phyloP scores from a whole-genome alignment of 306 rosid genomes.

The Vigna trinervia region DNA sequence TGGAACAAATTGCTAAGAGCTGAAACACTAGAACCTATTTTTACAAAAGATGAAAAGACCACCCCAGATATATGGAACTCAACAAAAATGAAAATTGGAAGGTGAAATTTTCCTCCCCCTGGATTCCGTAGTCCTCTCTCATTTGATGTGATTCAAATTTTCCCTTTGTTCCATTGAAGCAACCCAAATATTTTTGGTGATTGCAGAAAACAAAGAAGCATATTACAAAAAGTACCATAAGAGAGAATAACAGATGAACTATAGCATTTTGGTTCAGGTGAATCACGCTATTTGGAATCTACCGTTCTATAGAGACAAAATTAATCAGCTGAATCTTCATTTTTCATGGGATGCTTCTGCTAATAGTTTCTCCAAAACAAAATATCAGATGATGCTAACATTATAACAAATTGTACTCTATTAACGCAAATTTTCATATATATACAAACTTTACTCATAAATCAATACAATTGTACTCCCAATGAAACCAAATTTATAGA shows the following conservation, averaged over 20 bases:
- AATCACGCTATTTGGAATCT: not conserved
- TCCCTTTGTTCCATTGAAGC: constrained; percentile 1
- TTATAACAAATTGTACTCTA: not conserved
- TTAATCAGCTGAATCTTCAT: constrained; percentile 8
- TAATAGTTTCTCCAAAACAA: not conserved
- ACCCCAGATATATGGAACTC: not conserved
- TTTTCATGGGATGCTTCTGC: not conserved
- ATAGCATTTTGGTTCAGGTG: not conserved
- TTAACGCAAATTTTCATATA: not conserved
- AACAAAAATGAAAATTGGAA: not conserved
- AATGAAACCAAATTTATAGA: constrained; percentile 10
- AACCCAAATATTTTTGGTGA: not conserved
- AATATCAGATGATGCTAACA: constrained; percentile 13
- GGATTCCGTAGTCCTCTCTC: not conserved
- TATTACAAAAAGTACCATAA: not conserved
- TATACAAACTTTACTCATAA: not conserved
- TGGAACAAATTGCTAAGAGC: not conserved
- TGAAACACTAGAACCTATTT: not conserved
- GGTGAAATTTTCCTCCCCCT: not conserved
- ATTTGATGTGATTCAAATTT: not conserved
- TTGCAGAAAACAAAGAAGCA: not conserved
- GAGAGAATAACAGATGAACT: not conserved
- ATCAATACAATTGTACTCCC: not conserved
- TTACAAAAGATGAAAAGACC: not conserved
- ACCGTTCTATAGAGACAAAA: not conserved